phyloP scores from a whole-genome alignment of 164 flowering plant genomes.

The Piper longum region DNA sequence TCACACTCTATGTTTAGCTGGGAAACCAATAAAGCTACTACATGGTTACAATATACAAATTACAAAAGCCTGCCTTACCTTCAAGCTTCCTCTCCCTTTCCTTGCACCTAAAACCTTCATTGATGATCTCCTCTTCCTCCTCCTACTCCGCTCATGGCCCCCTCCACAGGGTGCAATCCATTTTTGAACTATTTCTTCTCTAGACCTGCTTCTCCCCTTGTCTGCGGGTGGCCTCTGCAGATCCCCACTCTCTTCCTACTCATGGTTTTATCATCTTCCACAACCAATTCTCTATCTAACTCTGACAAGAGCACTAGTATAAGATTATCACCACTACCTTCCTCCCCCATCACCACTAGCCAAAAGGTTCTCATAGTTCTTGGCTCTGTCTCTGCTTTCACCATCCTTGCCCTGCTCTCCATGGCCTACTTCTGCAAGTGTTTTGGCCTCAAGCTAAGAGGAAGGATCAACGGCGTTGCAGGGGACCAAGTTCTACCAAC shows the following conservation, averaged over 20 bases:
- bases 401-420: not conserved
- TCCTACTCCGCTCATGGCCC: slow-evolving; percentile 5
- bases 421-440: slow-evolving; percentile 15
- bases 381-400: not conserved
- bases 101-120: not conserved
- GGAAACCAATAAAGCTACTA: not conserved
- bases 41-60: not conserved
- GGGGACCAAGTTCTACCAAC: slow-evolving; percentile 2
- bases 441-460: slow-evolving; percentile 6
- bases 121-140: not conserved
- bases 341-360: not conserved
- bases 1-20: not conserved
- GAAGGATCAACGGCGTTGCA: slow-evolving; percentile 8
- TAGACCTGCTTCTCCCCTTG: slow-evolving; percentile 5
- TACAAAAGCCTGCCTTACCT: no score
- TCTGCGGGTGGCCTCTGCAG: slow-evolving; percentile 7
- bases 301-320: slow-evolving; percentile 1
- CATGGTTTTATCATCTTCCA: not conserved
- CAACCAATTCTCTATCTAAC: slow-evolving; percentile 10
- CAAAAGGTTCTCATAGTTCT: slow-evolving; percentile 2
- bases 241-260: slow-evolving; percentile 1
- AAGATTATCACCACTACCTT: not conserved
- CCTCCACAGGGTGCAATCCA: not conserved
- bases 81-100: not conserved
- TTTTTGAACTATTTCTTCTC: not conserved